A percentile compares a stretch with the other conserved stretches of the same genome.
Conservation (phyloP, 768 basidiomycete genomes). For the Xerocomellus chrysenteron region DNA sequence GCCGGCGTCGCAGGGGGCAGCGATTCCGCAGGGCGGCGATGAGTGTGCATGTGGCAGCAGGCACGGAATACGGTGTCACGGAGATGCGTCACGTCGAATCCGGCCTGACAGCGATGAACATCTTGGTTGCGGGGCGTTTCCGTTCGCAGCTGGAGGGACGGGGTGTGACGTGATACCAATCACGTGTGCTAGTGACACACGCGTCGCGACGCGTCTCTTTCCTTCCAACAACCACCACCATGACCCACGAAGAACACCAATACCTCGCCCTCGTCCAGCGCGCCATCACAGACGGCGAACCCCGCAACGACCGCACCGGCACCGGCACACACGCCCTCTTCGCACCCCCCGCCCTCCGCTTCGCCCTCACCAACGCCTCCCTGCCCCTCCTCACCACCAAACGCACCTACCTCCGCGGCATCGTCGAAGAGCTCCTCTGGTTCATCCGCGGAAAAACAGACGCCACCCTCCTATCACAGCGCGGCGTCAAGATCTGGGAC, state of each 20-base stretch:
- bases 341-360: slow-evolving; percentile 86
- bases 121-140: no score
- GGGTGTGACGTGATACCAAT: slow-evolving; percentile 19
- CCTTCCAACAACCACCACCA: slow-evolving; percentile 12
- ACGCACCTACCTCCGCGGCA: slow-evolving; percentile 87
- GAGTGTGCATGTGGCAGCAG: no score
- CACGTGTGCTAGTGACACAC: slow-evolving; percentile 12
- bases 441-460: slow-evolving; percentile 87
- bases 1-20: no score
- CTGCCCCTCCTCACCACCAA: slow-evolving; percentile 95
- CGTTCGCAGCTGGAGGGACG: no score
- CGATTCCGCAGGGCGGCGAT: no score
- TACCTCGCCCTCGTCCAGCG: slow-evolving; percentile 81
- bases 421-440: slow-evolving; percentile 94
- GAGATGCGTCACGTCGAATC: no score
- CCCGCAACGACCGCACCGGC: slow-evolving; percentile 88
- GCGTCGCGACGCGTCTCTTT: slow-evolving; percentile 5
- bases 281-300: slow-evolving; percentile 74
- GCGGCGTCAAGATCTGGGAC: slow-evolving; percentile 97
- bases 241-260: slow-evolving; percentile 81
- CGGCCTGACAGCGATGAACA: no score
- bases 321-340: slow-evolving; percentile 93
- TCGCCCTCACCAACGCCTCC: slow-evolving; percentile 72
- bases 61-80: no score
- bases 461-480: slow-evolving; percentile 66